These are phyloP conservation scores for Rubroboletus pulcherrimus DNA, from an alignment of 768 basidiomycete genomes.

Conservation along the genomic window DNA sequence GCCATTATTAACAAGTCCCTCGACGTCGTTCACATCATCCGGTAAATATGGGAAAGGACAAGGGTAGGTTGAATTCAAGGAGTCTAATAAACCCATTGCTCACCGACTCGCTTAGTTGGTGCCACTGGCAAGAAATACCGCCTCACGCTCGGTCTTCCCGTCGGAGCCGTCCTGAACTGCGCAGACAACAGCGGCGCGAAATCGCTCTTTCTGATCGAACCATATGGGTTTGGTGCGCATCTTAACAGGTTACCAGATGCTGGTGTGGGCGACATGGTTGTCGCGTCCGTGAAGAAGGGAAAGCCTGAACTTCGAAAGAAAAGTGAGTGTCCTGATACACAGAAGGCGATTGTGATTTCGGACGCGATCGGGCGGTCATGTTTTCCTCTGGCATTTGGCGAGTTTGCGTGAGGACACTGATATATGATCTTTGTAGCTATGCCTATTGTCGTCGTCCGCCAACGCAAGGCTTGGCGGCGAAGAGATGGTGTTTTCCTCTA, in stretches of 20 bases:
- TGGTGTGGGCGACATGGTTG: constrained; percentile 92
- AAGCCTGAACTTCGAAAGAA: constrained; percentile 99
- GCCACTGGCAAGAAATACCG: constrained; percentile 95
- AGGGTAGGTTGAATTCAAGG: constrained; percentile 1
- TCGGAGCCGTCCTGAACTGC: constrained; percentile 93
- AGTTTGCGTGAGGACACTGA: constrained; percentile 3
- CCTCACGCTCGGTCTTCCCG: constrained; percentile 90
- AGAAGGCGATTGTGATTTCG: neutral
- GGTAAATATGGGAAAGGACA: constrained; percentile 26
- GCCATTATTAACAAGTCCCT: neutral
- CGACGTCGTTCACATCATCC: constrained; percentile 7
- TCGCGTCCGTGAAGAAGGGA: constrained; percentile 98
- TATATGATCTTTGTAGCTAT: constrained; percentile 57
- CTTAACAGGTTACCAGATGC: constrained; percentile 97
- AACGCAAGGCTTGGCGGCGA: constrained; percentile 98
- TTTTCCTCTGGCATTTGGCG: neutral
- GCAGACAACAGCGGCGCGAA: constrained; percentile 99
- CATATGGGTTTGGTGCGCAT: constrained; percentile 92
- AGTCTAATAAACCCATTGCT: neutral
- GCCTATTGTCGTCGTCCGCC: constrained; percentile 95
- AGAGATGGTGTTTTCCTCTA: constrained; percentile 98
- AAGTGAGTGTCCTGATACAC: constrained; percentile 54
- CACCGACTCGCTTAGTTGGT: constrained; percentile 31
- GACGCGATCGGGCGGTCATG: neutral
- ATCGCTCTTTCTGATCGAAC: constrained; percentile 91